These are phyloP conservation scores for Boletus vinaceobasis DNA, from an alignment of 768 basidiomycete genomes.

Conservation along the genomic window DNA sequence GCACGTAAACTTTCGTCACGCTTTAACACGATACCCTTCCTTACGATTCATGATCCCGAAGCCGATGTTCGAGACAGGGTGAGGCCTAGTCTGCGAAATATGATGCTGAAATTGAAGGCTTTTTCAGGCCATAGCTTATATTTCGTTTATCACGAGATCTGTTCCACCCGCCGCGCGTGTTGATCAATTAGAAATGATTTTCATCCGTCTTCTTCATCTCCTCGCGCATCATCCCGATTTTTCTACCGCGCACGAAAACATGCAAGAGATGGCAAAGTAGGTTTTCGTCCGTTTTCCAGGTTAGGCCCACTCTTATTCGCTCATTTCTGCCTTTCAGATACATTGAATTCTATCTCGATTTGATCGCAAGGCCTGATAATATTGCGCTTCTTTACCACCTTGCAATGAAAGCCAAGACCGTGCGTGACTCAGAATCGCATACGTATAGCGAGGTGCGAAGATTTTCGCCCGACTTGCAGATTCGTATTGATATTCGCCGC, in stretches of 20 bases:
- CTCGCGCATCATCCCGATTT: slow-evolving; percentile 97
- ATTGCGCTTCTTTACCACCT: slow-evolving; percentile 80
- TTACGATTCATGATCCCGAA: slow-evolving; percentile 91
- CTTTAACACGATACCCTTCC: slow-evolving; percentile 83
- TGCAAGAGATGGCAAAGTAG: slow-evolving; percentile 80
- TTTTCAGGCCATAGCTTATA: slow-evolving; percentile 55
- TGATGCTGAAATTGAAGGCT: neutral
- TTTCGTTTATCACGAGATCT: slow-evolving; percentile 45
- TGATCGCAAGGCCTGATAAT: slow-evolving; percentile 76
- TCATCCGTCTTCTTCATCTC: slow-evolving; percentile 82
- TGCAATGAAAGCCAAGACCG: slow-evolving; percentile 79
- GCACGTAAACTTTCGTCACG: slow-evolving; percentile 60
- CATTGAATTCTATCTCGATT: slow-evolving; percentile 81
- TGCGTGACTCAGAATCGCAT: slow-evolving; percentile 72
- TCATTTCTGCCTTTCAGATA: slow-evolving; percentile 52
- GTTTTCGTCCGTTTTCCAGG: slow-evolving; percentile 19
- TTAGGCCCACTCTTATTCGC: neutral
- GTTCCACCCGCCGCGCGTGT: slow-evolving; percentile 52
- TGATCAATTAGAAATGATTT: slow-evolving; percentile 73
- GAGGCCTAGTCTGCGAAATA: slow-evolving; percentile 15
- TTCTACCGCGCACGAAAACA: slow-evolving; percentile 57
- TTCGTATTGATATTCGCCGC: neutral
- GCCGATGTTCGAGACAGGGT: slow-evolving; percentile 70
- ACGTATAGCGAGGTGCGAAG: slow-evolving; percentile 61
- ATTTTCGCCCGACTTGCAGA: neutral